Percentiles rank a stretch among this genome's conserved stretches.
Conservation (phyloP, 495 filamentous ascomycete species). For the Sphaerosporella brunnea region DNA sequence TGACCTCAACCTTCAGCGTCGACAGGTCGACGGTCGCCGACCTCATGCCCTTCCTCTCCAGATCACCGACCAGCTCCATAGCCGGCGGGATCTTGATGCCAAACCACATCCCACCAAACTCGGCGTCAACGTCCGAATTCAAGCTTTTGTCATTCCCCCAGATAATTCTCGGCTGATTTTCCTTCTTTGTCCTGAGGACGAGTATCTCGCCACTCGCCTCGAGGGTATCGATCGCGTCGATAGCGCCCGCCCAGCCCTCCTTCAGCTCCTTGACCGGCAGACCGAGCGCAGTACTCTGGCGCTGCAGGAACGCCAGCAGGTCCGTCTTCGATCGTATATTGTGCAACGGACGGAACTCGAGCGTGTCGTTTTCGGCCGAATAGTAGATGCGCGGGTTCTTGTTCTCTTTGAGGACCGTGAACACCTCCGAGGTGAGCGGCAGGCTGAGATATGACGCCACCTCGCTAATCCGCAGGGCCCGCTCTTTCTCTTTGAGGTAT, state of each 20-base stretch:
- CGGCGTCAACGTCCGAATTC: slow-evolving; percentile 54
- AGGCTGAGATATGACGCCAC: slow-evolving; percentile 66
- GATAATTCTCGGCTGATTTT: slow-evolving; percentile 64
- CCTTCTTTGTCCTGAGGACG: slow-evolving; percentile 81
- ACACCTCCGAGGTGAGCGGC: slow-evolving; percentile 41
- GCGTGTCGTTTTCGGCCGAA: slow-evolving; percentile 44
- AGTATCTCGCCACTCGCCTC: slow-evolving; percentile 64
- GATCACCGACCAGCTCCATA: slow-evolving; percentile 55
- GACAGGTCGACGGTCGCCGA: slow-evolving; percentile 58
- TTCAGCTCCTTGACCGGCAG: slow-evolving; percentile 73
- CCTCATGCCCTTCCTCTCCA: slow-evolving; percentile 54
- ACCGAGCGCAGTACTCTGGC: slow-evolving; percentile 60
- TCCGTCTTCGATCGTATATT: slow-evolving; percentile 56
- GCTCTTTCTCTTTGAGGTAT: slow-evolving; percentile 60
- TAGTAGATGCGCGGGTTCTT: slow-evolving; percentile 31
- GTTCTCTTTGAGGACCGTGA: slow-evolving; percentile 32
- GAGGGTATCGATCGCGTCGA: slow-evolving; percentile 55
- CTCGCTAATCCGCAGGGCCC: slow-evolving; percentile 50
- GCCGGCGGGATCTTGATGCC: slow-evolving; percentile 57
- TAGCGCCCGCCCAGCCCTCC: slow-evolving; percentile 80
- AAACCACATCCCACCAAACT: slow-evolving; percentile 70
- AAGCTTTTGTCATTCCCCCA: slow-evolving; percentile 76
- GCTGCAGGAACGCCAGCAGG: slow-evolving; percentile 61
- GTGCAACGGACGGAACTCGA: slow-evolving; percentile 60
- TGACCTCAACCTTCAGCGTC: slow-evolving; percentile 43